Evolutionary conservation across 1,284 basidiomycete species (phyloP).

Genomic region (Phylloboletellus chloephorus): DNA sequence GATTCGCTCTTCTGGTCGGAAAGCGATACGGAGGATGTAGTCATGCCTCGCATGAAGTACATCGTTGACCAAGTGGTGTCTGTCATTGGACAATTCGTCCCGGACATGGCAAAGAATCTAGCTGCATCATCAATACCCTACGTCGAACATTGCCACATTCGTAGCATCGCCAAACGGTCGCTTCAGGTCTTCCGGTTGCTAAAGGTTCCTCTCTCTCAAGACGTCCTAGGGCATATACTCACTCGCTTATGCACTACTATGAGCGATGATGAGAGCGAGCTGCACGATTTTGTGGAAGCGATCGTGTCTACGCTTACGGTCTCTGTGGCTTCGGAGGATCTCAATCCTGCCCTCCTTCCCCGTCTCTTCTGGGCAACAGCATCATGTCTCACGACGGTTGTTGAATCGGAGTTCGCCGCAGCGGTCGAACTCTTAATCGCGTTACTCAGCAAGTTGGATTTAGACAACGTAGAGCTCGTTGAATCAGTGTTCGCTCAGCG

Average conservation of each 20-base stretch:
- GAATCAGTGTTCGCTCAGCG: constrained; percentile 63
- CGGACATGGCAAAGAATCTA: constrained; percentile 70
- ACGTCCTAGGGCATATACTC: constrained; percentile 76
- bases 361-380: constrained; percentile 86
- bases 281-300: constrained; percentile 81
- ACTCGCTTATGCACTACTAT: constrained; percentile 84
- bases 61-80: constrained; percentile 64
- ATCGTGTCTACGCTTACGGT: constrained; percentile 75
- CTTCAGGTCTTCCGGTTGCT: constrained; percentile 87
- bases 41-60: constrained; percentile 63
- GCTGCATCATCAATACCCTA: constrained; percentile 78
- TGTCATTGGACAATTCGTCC: constrained; percentile 66
- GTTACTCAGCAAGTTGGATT: constrained; percentile 69
- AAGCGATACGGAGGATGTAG: constrained; percentile 52
- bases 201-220: constrained; percentile 66
- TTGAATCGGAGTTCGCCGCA: constrained; percentile 77
- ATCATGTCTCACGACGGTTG: constrained; percentile 79
- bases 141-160: constrained; percentile 84
- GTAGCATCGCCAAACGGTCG: constrained; percentile 83
- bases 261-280: constrained; percentile 62
- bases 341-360: constrained; percentile 62
- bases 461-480: constrained; percentile 61
- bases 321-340: constrained; percentile 54
- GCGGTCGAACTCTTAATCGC: constrained; percentile 65
- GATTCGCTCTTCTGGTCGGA: constrained; percentile 68